These are phyloP conservation scores for Yamadazyma nakazawae DNA, from an alignment of 805 yeast genomes.

Conservation along the genomic window DNA sequence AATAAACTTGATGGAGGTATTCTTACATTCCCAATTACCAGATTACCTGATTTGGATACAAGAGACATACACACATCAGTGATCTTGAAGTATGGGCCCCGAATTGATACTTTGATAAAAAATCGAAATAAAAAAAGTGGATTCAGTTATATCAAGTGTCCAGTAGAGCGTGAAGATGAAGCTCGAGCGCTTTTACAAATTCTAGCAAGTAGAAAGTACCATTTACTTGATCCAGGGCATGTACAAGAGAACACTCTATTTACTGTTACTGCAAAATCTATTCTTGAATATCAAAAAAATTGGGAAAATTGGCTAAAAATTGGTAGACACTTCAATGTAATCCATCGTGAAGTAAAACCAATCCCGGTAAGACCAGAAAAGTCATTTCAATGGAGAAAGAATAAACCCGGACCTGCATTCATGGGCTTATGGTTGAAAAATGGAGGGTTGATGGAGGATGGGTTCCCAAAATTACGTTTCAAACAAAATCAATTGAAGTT, in stretches of 20 bases:
- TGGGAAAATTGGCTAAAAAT: neutral
- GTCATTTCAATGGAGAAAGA: neutral
- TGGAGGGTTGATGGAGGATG: neutral
- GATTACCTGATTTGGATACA: neutral
- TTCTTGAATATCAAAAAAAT: neutral
- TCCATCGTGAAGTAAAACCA: neutral
- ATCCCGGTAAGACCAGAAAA: neutral
- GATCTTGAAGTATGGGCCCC: neutral
- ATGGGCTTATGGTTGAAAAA: neutral
- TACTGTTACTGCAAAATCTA: neutral
- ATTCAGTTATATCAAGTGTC: neutral
- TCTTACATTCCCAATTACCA: neutral
- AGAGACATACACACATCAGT: neutral
- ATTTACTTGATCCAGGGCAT: neutral
- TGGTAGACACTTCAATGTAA: neutral
- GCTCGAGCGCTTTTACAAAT: neutral
- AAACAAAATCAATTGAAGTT: neutral
- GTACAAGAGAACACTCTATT: neutral
- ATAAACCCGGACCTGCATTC: neutral
- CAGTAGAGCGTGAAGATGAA: neutral
- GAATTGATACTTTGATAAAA: neutral
- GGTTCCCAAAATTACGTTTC: neutral
- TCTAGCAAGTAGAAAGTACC: neutral
- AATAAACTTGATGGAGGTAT: neutral
- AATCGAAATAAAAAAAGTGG: neutral